Conservation (phyloP, 75 land plant species). For the Gnetum montanum region DNA sequence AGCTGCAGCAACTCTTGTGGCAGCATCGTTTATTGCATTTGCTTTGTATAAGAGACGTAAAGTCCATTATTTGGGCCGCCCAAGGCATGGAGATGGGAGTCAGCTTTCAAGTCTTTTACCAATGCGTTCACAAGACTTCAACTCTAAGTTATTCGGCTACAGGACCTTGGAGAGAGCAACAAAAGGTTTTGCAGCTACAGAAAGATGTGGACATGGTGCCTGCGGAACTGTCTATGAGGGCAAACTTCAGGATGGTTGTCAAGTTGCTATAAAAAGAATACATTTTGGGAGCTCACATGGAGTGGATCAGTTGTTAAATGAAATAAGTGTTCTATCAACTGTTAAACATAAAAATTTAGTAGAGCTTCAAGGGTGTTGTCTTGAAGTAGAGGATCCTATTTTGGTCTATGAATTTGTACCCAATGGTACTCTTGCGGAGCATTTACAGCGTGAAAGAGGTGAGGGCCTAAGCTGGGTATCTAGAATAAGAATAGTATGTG, state of each 20-base stretch:
- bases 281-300: constrained; percentile 1
- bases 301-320: constrained; percentile 14
- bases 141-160: constrained; percentile 10
- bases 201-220: constrained; percentile 17
- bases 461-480: constrained; percentile 8
- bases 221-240: constrained; percentile 19
- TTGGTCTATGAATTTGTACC: constrained; percentile 24
- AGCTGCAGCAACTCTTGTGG: not conserved
- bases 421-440: constrained; percentile 20
- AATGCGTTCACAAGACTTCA: not conserved
- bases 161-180: constrained; percentile 16
- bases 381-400: constrained; percentile 16
- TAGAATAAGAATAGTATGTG: constrained; percentile 7
- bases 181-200: constrained; percentile 8
- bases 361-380: constrained; percentile 17
- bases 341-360: constrained; percentile 20
- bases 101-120: not conserved
- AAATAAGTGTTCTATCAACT: constrained; percentile 13
- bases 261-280: constrained; percentile 17
- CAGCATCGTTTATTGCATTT: not conserved
- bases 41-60: not conserved
- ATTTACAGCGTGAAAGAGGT: not conserved
- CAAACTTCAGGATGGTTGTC: constrained; percentile 11
- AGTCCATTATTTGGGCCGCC: too few relatives aligned
- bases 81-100: not conserved